Evolutionary conservation across 345 rosid genomes (phyloP).

Genomic region (Corchorus capsularis): DNA sequence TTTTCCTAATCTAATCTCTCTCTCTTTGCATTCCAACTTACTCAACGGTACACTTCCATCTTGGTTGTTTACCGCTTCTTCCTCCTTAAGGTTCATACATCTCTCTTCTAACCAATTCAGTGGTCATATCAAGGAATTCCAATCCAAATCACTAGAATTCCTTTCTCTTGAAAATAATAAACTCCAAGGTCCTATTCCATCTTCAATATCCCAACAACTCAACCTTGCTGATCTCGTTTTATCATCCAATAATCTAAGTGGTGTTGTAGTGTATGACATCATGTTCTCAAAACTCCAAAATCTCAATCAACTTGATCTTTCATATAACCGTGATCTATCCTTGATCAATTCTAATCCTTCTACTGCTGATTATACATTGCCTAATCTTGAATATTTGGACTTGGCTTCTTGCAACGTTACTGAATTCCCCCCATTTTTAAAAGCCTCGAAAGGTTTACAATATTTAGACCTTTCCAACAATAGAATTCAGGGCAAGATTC

Average conservation of each 20-base stretch:
- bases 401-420: conserved; percentile 21
- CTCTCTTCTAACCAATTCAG: conserved; percentile 7
- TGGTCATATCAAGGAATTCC: too few species aligned
- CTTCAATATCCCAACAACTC: too few species aligned
- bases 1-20: background rate
- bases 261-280: conserved; percentile 5
- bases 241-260: too few species aligned
- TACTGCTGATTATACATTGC: conserved; percentile 7
- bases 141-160: too few species aligned
- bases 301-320: conserved; percentile 17
- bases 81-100: background rate
- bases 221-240: too few species aligned
- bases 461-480: conserved; percentile 21
- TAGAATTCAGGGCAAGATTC: conserved; percentile 27
- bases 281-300: conserved; percentile 24
- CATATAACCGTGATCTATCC: background rate
- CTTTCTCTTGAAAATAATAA: too few species aligned
- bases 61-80: conserved; percentile 9
- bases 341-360: background rate
- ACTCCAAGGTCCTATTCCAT: too few species aligned
- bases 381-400: background rate
- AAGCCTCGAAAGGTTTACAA: background rate
- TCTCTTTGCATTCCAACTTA: background rate
- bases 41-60: conserved; percentile 29
- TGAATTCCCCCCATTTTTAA: conserved; percentile 21